Conservation (phyloP, 2,329 filamentous ascomycete genomes). For the Mycosphaerella arachidis region DNA sequence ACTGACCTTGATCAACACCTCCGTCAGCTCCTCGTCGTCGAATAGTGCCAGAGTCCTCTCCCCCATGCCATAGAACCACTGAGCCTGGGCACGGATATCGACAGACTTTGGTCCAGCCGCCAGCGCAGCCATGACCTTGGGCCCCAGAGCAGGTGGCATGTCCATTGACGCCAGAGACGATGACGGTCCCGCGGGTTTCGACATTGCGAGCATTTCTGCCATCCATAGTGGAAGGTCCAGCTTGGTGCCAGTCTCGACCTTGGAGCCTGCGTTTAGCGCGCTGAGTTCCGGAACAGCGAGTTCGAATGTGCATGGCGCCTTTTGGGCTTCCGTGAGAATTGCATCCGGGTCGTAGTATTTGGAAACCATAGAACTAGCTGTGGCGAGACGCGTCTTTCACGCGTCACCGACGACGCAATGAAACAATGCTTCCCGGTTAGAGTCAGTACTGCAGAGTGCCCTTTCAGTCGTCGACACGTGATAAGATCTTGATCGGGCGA, state of each 20-base stretch:
- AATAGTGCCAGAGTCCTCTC: conserved; percentile 85
- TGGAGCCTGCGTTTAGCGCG: conserved; percentile 69
- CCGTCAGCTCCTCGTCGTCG: conserved; percentile 76
- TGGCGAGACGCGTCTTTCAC: conserved; percentile 19
- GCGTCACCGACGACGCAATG: conserved; percentile 1
- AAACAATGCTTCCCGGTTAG: background rate
- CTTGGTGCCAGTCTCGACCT: conserved; percentile 74
- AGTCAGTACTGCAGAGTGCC: too few relatives aligned
- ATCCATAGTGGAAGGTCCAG: conserved; percentile 89
- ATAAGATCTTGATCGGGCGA: background rate
- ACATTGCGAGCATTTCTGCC: conserved; percentile 81
- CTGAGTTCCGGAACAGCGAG: conserved; percentile 82
- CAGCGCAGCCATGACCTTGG: conserved; percentile 79
- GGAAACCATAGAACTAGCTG: conserved; percentile 46
- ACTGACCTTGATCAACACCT: conserved; percentile 49
- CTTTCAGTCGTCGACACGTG: background rate
- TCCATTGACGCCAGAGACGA: conserved; percentile 71
- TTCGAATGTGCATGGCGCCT: conserved; percentile 93
- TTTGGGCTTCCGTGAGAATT: conserved; percentile 85
- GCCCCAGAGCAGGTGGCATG: conserved; percentile 70
- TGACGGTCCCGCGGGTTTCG: conserved; percentile 38
- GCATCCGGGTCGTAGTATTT: conserved; percentile 85
- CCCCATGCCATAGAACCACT: conserved; percentile 83
- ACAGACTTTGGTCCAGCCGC: conserved; percentile 86
- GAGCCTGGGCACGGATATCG: conserved; percentile 73